These are phyloP conservation scores for Chamaecyparis obtusa DNA, from an alignment of 75 land plant genomes.

Conservation along the genomic window DNA sequence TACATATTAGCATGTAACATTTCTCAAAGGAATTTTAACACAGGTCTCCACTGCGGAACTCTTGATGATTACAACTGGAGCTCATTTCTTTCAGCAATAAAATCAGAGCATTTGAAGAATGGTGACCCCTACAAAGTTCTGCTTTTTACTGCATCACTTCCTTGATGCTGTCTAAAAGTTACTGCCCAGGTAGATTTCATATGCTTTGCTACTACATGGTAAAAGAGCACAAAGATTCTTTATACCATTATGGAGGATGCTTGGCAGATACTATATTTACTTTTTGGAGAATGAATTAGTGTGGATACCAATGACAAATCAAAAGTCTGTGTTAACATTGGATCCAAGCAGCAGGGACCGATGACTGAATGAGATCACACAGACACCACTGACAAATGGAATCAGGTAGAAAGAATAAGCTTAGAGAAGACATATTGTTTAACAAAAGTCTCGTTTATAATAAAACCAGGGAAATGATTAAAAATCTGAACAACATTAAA, in stretches of 20 bases:
- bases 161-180: constrained; percentile 1
- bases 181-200: not conserved
- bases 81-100: not conserved
- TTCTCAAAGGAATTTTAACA: too few species aligned
- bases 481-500: too few species aligned
- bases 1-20: too few species aligned
- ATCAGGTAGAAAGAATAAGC: not conserved
- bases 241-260: not conserved
- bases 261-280: not conserved
- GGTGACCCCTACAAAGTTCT: not conserved
- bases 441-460: not conserved
- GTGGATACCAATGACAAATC: not conserved
- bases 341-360: not conserved
- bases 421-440: not conserved
- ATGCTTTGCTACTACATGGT: not conserved
- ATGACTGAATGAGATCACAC: not conserved
- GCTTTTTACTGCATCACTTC: not conserved
- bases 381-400: not conserved
- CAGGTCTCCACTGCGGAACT: too few species aligned
- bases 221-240: not conserved
- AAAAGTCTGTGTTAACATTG: not conserved
- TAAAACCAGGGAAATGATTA: too few species aligned
- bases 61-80: too few species aligned
- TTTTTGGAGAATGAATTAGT: not conserved
- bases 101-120: not conserved